Percentiles rank a stretch among this genome's conserved stretches.
phyloP scores from a whole-genome alignment of 2,329 filamentous ascomycete species.

The Lachnellula willkommii region DNA sequence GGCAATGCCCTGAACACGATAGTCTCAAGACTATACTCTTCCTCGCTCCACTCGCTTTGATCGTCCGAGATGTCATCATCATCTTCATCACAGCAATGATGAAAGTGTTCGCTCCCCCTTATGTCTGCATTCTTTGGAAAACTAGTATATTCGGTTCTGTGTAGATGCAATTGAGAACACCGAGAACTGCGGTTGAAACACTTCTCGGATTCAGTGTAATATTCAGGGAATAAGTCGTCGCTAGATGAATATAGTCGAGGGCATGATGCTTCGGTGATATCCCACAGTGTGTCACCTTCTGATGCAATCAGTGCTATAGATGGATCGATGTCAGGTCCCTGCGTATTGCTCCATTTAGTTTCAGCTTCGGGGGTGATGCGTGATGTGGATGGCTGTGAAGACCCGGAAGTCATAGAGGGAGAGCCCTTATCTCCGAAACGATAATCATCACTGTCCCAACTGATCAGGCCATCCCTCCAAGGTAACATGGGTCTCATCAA shows the following conservation, averaged over 20 bases:
- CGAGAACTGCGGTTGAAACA: background rate
- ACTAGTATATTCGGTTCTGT: background rate
- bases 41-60: background rate
- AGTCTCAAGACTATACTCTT: background rate
- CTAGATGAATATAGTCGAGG: background rate
- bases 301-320: background rate
- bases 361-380: background rate
- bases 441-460: background rate
- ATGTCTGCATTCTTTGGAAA: background rate
- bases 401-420: slow-evolving; percentile 1
- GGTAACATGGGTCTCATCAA: background rate
- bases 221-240: background rate
- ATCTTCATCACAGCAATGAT: background rate
- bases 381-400: background rate
- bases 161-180: background rate
- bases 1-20: background rate
- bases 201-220: background rate
- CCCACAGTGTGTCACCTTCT: background rate
- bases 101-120: background rate
- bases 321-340: background rate
- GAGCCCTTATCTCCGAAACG: background rate
- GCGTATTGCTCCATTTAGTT: background rate
- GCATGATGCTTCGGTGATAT: background rate
- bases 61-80: background rate
- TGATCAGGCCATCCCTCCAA: background rate